These are phyloP conservation scores for Tetradesmus obliquus DNA, from an alignment of 139 green algal species.

Conservation along the genomic window DNA sequence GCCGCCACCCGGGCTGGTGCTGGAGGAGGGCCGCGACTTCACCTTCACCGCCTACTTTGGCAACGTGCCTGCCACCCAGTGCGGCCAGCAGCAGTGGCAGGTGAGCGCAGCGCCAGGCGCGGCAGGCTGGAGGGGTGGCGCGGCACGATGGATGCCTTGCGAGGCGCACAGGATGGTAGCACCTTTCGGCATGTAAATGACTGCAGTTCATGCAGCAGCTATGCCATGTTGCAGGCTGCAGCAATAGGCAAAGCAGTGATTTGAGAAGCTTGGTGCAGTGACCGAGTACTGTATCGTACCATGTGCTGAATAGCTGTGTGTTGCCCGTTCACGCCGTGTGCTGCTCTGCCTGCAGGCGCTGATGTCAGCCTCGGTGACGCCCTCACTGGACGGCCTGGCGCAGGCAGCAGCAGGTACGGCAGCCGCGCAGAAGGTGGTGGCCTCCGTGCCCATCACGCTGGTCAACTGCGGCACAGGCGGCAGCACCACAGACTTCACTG, in stretches of 20 bases:
- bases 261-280: too few relatives aligned
- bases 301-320: too few relatives aligned
- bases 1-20: slow-evolving; percentile 17
- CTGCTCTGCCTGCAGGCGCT: neutral
- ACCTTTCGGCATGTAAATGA: too few relatives aligned
- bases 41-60: neutral
- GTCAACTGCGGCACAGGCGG: slow-evolving; percentile 1
- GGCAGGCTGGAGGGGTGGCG: neutral
- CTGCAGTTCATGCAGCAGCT: too few relatives aligned
- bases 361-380: neutral
- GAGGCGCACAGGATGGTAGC: too few relatives aligned
- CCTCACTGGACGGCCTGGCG: neutral
- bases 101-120: neutral
- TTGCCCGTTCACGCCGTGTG: neutral
- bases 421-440: neutral
- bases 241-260: too few relatives aligned
- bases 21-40: neutral
- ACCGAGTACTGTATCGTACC: too few relatives aligned
- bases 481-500: neutral
- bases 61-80: neutral
- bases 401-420: neutral
- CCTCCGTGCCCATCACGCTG: neutral
- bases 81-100: slow-evolving; percentile 23
- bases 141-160: too few relatives aligned
- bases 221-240: too few relatives aligned